phyloP scores from a whole-genome alignment of 768 basidiomycete genomes.

The Strobilomyces echinocephalus region DNA sequence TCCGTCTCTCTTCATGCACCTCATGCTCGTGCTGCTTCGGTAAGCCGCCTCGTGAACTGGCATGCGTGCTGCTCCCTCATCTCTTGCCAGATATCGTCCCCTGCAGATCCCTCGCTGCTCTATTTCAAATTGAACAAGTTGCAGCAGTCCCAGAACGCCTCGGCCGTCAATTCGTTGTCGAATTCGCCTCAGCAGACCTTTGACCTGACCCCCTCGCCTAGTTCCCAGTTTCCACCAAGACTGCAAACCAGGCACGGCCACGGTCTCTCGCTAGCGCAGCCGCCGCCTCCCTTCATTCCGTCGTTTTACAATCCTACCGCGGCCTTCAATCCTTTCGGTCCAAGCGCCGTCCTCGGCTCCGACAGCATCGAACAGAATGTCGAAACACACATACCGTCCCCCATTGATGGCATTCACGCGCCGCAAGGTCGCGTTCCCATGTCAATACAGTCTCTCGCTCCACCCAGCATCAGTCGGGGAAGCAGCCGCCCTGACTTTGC shows the following conservation, averaged over 20 bases:
- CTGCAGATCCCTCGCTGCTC: slow-evolving; percentile 78
- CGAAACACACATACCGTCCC: slow-evolving; percentile 21
- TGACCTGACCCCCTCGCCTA: slow-evolving; percentile 51
- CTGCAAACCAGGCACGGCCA: slow-evolving; percentile 63
- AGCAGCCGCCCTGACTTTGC: slow-evolving; percentile 67
- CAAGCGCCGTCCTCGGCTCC: slow-evolving; percentile 49
- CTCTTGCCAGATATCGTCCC: slow-evolving; percentile 71
- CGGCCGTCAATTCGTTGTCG: slow-evolving; percentile 49
- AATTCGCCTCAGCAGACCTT: slow-evolving; percentile 62
- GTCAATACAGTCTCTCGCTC: slow-evolving; percentile 41
- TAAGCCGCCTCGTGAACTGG: slow-evolving; percentile 37
- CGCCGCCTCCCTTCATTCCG: slow-evolving; percentile 35
- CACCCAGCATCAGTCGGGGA: slow-evolving; percentile 39
- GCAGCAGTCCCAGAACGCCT: slow-evolving; percentile 60
- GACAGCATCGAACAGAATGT: slow-evolving; percentile 38
- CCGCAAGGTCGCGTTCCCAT: slow-evolving; percentile 54
- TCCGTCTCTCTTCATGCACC: slow-evolving; percentile 62
- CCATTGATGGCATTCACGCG: slow-evolving; percentile 39
- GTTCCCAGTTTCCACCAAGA: slow-evolving; percentile 31
- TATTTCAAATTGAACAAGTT: slow-evolving; percentile 82
- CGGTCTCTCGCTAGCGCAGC: slow-evolving; percentile 67
- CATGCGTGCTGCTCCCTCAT: slow-evolving; percentile 16
- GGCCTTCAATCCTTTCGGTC: slow-evolving; percentile 64
- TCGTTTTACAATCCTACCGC: slow-evolving; percentile 35
- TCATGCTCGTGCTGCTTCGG: slow-evolving; percentile 80